A percentile compares a stretch with the other conserved stretches of the same genome.
phyloP scores from a whole-genome alignment of 805 yeast genomes.

The Kodamaea laetipori region DNA sequence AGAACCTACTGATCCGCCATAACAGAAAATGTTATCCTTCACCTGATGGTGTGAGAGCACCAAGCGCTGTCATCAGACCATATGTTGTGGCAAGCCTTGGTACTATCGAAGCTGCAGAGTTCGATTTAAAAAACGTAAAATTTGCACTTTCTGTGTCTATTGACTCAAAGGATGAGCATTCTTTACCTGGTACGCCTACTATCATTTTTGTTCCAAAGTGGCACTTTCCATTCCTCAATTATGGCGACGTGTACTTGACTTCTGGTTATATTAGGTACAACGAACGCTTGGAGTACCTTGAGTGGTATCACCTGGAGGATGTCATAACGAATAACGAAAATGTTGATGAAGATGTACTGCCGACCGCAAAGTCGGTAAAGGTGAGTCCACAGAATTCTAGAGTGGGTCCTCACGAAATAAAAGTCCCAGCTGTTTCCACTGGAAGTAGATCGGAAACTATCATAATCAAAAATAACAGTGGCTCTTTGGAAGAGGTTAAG shows the following conservation, averaged over 20 bases:
- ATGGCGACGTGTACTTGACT: slow-evolving; percentile 50
- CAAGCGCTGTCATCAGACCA: slow-evolving; percentile 77
- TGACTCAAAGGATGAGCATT: slow-evolving; percentile 14
- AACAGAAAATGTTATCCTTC: slow-evolving; percentile 39
- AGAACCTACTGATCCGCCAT: slow-evolving; percentile 28
- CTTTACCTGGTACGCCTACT: slow-evolving; percentile 43
- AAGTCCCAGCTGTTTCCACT: neutral
- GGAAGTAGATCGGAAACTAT: slow-evolving; percentile 29
- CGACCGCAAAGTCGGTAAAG: slow-evolving; percentile 1
- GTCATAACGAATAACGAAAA: slow-evolving; percentile 17
- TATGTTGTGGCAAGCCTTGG: slow-evolving; percentile 70
- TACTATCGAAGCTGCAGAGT: slow-evolving; percentile 51
- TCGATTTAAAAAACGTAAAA: slow-evolving; percentile 51
- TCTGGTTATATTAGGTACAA: slow-evolving; percentile 60
- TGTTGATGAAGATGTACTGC: slow-evolving; percentile 8
- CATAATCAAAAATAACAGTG: slow-evolving; percentile 41
- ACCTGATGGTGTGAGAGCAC: slow-evolving; percentile 72
- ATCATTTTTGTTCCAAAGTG: slow-evolving; percentile 67
- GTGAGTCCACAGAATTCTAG: neutral
- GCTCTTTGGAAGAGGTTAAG: slow-evolving; percentile 30
- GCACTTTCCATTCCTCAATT: slow-evolving; percentile 60
- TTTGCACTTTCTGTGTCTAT: slow-evolving; percentile 51
- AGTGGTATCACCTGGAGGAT: slow-evolving; percentile 63
- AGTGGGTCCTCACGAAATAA: neutral
- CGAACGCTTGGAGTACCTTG: slow-evolving; percentile 54